These are phyloP conservation scores for Microascus cirrosus DNA, from an alignment of 2,329 filamentous ascomycete species.

Conservation along the genomic window DNA sequence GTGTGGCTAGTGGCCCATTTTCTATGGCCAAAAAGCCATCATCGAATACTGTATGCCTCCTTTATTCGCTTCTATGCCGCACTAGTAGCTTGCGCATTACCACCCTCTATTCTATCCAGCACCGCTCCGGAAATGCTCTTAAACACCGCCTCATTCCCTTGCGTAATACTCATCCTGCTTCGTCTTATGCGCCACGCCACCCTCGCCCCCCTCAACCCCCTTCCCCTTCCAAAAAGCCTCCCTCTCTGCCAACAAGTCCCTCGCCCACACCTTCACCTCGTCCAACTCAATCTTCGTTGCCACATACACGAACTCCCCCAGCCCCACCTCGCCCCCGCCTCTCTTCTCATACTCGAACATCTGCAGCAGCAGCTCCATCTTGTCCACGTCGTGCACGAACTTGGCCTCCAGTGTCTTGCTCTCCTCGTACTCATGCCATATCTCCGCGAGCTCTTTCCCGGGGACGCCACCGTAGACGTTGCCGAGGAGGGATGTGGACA, in stretches of 20 bases:
- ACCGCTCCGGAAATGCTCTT: background rate
- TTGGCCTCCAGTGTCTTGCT: slow-evolving; percentile 69
- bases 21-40: too few species aligned
- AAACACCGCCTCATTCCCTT: slow-evolving; percentile 8
- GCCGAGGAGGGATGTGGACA: slow-evolving; percentile 62
- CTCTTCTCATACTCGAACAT: slow-evolving; percentile 92
- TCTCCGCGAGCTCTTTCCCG: slow-evolving; percentile 59
- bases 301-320: slow-evolving; percentile 81
- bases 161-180: slow-evolving; percentile 37
- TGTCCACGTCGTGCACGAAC: slow-evolving; percentile 95
- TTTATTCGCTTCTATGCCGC: too few species aligned
- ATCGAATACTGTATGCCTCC: too few species aligned
- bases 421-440: slow-evolving; percentile 97
- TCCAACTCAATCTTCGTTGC: slow-evolving; percentile 59
- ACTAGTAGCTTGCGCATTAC: background rate
- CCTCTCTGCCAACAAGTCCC: slow-evolving; percentile 65
- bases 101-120: background rate
- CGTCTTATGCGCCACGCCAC: slow-evolving; percentile 21
- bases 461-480: slow-evolving; percentile 59
- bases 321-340: slow-evolving; percentile 53
- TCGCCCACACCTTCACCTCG: slow-evolving; percentile 73
- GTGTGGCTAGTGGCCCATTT: too few species aligned
- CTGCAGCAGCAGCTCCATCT: slow-evolving; percentile 88
- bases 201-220: background rate
- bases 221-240: slow-evolving; percentile 56